Evolutionary conservation across 305 asterid genomes (phyloP), one percentile per base, ranked within the genome.

Genomic region (Rubia balearica): DNA sequence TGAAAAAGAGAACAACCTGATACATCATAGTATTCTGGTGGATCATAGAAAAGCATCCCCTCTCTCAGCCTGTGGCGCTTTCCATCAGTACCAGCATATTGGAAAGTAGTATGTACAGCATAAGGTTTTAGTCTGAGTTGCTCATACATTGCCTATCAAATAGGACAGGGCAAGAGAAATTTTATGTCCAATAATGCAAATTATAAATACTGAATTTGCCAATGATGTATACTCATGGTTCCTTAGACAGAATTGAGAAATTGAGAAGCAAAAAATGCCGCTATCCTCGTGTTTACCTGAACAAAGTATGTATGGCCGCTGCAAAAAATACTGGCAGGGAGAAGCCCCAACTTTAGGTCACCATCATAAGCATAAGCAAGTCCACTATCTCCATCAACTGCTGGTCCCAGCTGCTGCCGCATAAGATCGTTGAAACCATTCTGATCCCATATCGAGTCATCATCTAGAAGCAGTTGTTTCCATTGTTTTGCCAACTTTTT

Each of bases 351-450:
- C 80, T 90, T 95, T 70, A 95, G 96, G 78, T 80, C 83, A 73
- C 99, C 99, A 82, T 95, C 99, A 82, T 88, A 95, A 78, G 99
- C 97, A 85, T 88, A 91, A 67, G 82, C 90, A 70, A 95, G 96
- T 72, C 96, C 99, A 81, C 99, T 91, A 63, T 95, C 96, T 59
- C 88, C 98, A 80, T 95, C 97, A 77, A 91, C 94, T 74, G 98
- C 73, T 68, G 99, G 99, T 62, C 99, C 99, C 78, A 90, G 75
- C 84, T 86, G 94, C 87, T 83, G 84, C 78, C 69, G 98, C 70
- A 91, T 82, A 67, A 95, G 70, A 1, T 90, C 91, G 51, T 95
- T 95, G 87, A 95, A 95, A 76, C 96, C 99, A 81, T 78, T 89
- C 88, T 95, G 99, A 84, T 95, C 99, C 99, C 99, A 95, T 78